These are phyloP conservation scores for Zalerion maritima DNA, from an alignment of 495 filamentous ascomycete species.

Conservation along the genomic window DNA sequence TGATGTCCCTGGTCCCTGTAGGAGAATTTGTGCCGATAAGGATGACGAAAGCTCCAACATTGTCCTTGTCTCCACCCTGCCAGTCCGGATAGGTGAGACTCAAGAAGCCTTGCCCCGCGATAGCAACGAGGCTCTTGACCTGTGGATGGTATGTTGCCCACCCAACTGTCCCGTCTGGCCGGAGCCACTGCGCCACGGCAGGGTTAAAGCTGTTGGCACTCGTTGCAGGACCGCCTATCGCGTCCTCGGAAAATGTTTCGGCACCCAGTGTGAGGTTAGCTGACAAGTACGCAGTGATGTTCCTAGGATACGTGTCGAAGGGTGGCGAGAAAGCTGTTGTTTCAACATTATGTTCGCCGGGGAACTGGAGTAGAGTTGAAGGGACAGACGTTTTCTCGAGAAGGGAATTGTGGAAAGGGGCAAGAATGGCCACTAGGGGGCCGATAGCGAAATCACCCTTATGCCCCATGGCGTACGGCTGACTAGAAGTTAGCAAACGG, in stretches of 20 bases:
- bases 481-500: slow-evolving; percentile 5
- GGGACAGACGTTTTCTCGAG: slow-evolving; percentile 8
- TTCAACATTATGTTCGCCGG: slow-evolving; percentile 20
- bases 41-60: slow-evolving; percentile 12
- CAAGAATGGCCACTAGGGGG: slow-evolving; percentile 20
- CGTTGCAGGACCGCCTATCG: slow-evolving; percentile 21
- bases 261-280: slow-evolving; percentile 26
- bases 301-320: slow-evolving; percentile 23
- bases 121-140: slow-evolving; percentile 18
- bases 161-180: slow-evolving; percentile 11
- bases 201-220: slow-evolving; percentile 23
- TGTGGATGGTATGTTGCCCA: slow-evolving; percentile 14
- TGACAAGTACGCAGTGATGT: slow-evolving; percentile 26
- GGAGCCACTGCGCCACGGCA: slow-evolving; percentile 26
- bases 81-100: slow-evolving; percentile 24
- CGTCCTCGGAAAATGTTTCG: slow-evolving; percentile 21
- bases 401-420: slow-evolving; percentile 15
- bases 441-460: slow-evolving; percentile 24
- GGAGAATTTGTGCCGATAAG: no score
- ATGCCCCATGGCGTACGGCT: slow-evolving; percentile 20
- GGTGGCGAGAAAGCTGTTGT: slow-evolving; percentile 24
- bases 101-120: slow-evolving; percentile 14
- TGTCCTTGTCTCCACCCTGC: slow-evolving; percentile 8
- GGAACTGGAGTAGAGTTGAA: slow-evolving; percentile 17
- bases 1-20: slow-evolving; percentile 9